phyloP scores from a whole-genome alignment of 176 grass and related monocot species.

The Zoysia pacifica region DNA sequence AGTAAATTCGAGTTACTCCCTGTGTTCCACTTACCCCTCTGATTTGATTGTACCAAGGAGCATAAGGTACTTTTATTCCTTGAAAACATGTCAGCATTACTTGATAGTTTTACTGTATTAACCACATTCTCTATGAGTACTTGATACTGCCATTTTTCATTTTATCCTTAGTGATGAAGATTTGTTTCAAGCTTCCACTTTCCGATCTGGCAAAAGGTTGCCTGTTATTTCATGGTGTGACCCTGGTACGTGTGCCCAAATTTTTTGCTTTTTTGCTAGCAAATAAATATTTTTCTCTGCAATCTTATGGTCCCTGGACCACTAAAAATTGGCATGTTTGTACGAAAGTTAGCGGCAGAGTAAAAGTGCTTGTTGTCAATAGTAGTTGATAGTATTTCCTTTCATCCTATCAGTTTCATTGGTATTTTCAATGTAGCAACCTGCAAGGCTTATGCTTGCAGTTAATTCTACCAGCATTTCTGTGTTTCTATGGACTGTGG shows the following conservation, averaged over 20 bases:
- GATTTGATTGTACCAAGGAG: slow-evolving; percentile 75
- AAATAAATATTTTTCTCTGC: neutral
- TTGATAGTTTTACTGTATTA: slow-evolving; percentile 34
- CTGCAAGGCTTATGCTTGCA: slow-evolving; percentile 6
- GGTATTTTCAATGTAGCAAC: slow-evolving; percentile 3
- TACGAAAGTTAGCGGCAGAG: neutral
- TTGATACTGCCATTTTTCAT: slow-evolving; percentile 29
- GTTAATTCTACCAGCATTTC: slow-evolving; percentile 18
- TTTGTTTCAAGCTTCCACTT: slow-evolving; percentile 82
- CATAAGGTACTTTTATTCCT: slow-evolving; percentile 67
- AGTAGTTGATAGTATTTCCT: slow-evolving; percentile 8
- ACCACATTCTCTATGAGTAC: slow-evolving; percentile 21
- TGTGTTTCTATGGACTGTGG: neutral
- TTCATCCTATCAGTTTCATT: neutral
- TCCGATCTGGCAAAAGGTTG: slow-evolving; percentile 78
- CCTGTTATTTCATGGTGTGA: slow-evolving; percentile 97
- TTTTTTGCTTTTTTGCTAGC: neutral
- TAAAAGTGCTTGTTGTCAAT: neutral
- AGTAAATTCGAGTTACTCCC: slow-evolving; percentile 76
- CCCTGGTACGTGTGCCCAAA: slow-evolving; percentile 47
- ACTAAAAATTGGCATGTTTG: slow-evolving; percentile 12
- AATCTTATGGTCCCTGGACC: neutral
- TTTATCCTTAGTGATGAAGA: slow-evolving; percentile 79
- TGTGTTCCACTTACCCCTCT: slow-evolving; percentile 93
- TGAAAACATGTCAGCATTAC: slow-evolving; percentile 20